phyloP scores from a whole-genome alignment of 2,329 filamentous ascomycete species.

The Furcasterigmium furcatum region DNA sequence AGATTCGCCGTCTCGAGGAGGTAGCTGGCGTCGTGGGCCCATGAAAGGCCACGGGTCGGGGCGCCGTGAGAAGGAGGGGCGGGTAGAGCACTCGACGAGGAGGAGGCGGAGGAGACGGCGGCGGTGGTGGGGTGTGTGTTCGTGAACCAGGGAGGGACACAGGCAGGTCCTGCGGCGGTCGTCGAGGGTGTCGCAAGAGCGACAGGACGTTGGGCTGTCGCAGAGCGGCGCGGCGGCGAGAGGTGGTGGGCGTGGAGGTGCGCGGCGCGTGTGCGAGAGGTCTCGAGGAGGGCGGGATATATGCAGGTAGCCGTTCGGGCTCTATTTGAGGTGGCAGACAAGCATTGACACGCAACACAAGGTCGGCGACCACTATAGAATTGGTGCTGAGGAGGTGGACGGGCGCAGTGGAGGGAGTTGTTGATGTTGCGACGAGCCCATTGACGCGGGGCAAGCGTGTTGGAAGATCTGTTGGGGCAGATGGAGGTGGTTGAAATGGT shows the following conservation, averaged over 20 bases:
- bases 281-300: conserved; percentile 6
- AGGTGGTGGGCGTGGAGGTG: background rate
- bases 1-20: conserved; percentile 11
- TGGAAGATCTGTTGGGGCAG: too few relatives aligned
- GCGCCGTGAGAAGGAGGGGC: conserved; percentile 5
- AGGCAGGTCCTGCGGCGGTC: background rate
- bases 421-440: conserved; percentile 2
- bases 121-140: background rate
- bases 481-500: too few relatives aligned
- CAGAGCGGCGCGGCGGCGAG: background rate
- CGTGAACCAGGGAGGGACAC: background rate
- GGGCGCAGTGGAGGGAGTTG: background rate
- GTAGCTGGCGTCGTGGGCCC: conserved; percentile 12
- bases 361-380: conserved; percentile 7
- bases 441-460: conserved; percentile 6
- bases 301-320: conserved; percentile 12
- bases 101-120: background rate
- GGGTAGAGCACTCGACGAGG: conserved; percentile 4
- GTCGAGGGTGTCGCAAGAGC: background rate
- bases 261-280: conserved; percentile 9
- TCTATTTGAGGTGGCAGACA: conserved; percentile 9
- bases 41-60: conserved; percentile 9
- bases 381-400: background rate
- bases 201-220: background rate
- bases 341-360: conserved; percentile 9